Conservation (phyloP, 2,329 filamentous ascomycete species). For the Ustulina deusta region DNA sequence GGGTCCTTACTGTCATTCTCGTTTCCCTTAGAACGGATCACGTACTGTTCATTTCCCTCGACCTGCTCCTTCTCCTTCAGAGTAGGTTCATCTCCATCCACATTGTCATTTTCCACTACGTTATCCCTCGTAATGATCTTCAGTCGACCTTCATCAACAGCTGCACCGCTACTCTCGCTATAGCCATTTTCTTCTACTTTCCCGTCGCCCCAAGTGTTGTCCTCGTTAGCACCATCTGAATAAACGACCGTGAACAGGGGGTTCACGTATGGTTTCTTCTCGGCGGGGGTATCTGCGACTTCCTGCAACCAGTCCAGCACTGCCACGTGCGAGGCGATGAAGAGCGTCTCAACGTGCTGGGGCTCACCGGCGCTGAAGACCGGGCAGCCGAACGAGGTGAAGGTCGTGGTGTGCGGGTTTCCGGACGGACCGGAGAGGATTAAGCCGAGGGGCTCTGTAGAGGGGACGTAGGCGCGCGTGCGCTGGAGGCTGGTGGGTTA, state of each 20-base stretch:
- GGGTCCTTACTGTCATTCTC: slow-evolving; percentile 17
- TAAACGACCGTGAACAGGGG: slow-evolving; percentile 52
- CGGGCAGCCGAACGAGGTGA: slow-evolving; percentile 69
- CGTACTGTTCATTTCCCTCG: not conserved
- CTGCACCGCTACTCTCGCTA: not conserved
- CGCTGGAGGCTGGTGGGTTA: slow-evolving; percentile 56
- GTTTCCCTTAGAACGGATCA: slow-evolving; percentile 23
- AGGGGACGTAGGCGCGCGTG: slow-evolving; percentile 71
- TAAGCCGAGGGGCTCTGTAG: slow-evolving; percentile 62
- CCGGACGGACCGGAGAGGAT: slow-evolving; percentile 66
- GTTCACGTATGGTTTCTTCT: slow-evolving; percentile 54
- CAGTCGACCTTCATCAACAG: not conserved
- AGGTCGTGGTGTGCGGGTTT: slow-evolving; percentile 55
- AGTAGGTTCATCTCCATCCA: not conserved
- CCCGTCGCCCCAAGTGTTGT: slow-evolving; percentile 47
- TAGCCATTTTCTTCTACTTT: slow-evolving; percentile 6
- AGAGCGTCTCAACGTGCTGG: slow-evolving; percentile 69
- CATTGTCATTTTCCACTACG: not conserved
- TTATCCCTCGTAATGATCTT: not conserved
- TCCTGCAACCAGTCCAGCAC: slow-evolving; percentile 73
- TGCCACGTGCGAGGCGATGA: slow-evolving; percentile 65
- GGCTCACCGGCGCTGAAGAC: slow-evolving; percentile 76
- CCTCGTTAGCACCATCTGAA: slow-evolving; percentile 27
- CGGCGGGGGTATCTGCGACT: slow-evolving; percentile 56
- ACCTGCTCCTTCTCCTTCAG: slow-evolving; percentile 14